Conservation (phyloP, 2,329 filamentous ascomycete genomes). For the Colletotrichum kahawae region DNA sequence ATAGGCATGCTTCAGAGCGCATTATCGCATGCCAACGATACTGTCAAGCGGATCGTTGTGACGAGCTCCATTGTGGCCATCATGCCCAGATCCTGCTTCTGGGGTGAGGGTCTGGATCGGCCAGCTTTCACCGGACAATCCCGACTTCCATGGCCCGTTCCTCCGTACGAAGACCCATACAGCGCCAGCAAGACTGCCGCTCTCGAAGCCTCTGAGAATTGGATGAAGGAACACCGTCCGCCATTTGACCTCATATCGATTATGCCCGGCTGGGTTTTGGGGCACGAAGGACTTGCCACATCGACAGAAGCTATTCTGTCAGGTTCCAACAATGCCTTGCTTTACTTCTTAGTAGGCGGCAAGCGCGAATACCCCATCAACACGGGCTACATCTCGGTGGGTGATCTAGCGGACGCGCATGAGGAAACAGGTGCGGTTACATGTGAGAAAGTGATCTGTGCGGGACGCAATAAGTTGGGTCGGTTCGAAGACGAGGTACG, state of each 20-base stretch:
- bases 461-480: background rate
- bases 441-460: constrained; percentile 16
- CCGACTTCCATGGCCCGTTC: background rate
- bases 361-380: constrained; percentile 23
- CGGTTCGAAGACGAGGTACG: background rate
- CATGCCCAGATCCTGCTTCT: background rate
- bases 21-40: background rate
- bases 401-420: constrained; percentile 38
- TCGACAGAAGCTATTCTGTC: constrained; percentile 27
- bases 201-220: constrained; percentile 35
- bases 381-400: constrained; percentile 36
- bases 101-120: background rate
- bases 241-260: constrained; percentile 39
- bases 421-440: constrained; percentile 1
- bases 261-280: constrained; percentile 39
- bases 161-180: constrained; percentile 37
- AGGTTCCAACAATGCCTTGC: constrained; percentile 35
- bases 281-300: constrained; percentile 37
- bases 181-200: constrained; percentile 38
- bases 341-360: constrained; percentile 36
- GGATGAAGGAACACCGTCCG: constrained; percentile 34
- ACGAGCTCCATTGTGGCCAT: constrained; percentile 40
- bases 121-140: background rate
- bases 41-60: constrained; percentile 46
- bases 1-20: background rate